phyloP scores from a whole-genome alignment of 73 alveolate genomes.

The Effrenium voratum region DNA sequence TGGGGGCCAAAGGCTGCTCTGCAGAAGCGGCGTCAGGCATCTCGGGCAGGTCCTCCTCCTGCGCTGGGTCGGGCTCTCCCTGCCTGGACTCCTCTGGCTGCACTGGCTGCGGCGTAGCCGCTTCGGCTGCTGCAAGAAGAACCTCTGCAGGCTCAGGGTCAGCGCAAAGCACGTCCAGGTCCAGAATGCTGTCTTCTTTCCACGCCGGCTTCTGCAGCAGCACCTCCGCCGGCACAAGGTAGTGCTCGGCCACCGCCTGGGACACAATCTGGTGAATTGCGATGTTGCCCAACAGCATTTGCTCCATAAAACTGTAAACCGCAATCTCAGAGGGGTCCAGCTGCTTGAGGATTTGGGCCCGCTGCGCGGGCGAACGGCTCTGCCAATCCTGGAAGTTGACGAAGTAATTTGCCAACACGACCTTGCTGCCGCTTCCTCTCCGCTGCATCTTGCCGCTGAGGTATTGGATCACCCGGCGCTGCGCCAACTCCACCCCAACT shows the following conservation, averaged over 20 bases:
- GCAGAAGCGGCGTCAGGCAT: background rate
- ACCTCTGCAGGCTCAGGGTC: background rate
- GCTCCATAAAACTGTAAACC: background rate
- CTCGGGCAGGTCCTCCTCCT: background rate
- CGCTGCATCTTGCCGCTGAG: background rate
- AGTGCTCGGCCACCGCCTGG: background rate
- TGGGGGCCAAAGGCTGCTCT: background rate
- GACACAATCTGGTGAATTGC: background rate
- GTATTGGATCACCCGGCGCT: constrained; percentile 13
- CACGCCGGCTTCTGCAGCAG: background rate
- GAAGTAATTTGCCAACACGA: background rate
- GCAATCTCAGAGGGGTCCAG: background rate
- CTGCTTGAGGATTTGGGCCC: too few relatives aligned
- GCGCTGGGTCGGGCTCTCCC: background rate
- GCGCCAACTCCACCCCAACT: background rate
- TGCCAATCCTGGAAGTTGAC: background rate
- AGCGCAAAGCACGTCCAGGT: background rate
- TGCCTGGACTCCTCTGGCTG: background rate
- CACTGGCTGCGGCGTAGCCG: background rate
- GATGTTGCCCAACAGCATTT: background rate
- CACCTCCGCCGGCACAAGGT: constrained; percentile 1
- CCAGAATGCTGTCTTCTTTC: background rate
- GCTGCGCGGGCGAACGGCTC: too few relatives aligned
- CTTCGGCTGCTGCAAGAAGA: background rate
- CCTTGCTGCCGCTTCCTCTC: background rate